A percentile compares a stretch with the other conserved stretches of the same genome.
phyloP scores from a whole-genome alignment of 1,284 basidiomycete species.

The Puccinia horiana region DNA sequence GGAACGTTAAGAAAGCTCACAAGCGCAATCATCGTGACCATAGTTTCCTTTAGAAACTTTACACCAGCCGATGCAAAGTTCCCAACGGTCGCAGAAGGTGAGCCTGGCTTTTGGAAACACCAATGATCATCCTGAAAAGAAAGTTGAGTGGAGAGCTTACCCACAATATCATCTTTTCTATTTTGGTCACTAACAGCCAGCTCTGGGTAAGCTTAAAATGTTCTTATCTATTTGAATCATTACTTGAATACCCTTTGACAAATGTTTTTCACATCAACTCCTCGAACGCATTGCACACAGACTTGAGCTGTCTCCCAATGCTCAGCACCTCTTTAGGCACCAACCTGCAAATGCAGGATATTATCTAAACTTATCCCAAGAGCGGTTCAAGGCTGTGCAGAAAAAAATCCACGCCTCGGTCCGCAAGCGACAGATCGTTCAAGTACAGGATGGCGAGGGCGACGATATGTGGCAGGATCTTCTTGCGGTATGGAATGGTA shows the following conservation, averaged over 20 bases:
- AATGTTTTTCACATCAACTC: background rate
- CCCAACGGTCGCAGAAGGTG: background rate
- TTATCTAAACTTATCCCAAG: background rate
- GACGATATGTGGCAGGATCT: slow-evolving; percentile 20
- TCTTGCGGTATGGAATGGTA: background rate
- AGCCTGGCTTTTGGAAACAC: background rate
- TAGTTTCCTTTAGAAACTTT: background rate
- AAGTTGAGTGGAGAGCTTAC: background rate
- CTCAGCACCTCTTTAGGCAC: background rate
- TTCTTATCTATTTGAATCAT: background rate
- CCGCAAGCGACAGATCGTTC: background rate
- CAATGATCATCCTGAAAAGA: background rate
- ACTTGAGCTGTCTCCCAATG: background rate
- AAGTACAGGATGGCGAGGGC: slow-evolving; percentile 24
- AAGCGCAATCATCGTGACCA: background rate
- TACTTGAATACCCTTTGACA: background rate
- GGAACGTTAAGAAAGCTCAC: background rate
- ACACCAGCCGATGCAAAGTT: background rate
- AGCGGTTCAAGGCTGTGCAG: background rate
- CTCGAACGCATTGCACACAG: background rate
- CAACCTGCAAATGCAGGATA: background rate
- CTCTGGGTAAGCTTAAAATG: background rate
- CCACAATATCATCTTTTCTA: background rate
- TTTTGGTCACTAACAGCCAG: too few relatives aligned
- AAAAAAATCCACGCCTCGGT: background rate